These are phyloP conservation scores for Aulographum hederae DNA, from an alignment of 2,329 filamentous ascomycete species.

Conservation along the genomic window DNA sequence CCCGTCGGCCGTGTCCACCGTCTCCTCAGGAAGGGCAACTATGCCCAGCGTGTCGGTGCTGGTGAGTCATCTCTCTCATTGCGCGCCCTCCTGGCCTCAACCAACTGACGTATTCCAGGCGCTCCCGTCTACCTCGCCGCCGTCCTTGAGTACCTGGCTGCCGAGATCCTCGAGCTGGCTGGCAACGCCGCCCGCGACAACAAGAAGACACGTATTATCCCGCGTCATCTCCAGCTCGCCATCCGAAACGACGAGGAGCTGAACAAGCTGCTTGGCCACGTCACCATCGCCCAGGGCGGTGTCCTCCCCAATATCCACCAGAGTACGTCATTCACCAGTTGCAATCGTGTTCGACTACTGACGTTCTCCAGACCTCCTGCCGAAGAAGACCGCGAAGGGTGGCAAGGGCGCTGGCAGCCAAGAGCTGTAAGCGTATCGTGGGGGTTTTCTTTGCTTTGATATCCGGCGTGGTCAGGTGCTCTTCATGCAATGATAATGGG, in stretches of 20 bases:
- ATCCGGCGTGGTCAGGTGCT: slow-evolving; percentile 31
- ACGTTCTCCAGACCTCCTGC: slow-evolving; percentile 65
- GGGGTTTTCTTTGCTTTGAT: slow-evolving; percentile 22
- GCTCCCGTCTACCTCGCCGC: slow-evolving; percentile 94
- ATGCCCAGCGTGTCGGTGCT: slow-evolving; percentile 97
- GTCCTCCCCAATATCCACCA: slow-evolving; percentile 94
- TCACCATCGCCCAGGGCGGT: slow-evolving; percentile 95
- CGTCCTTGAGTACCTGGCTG: slow-evolving; percentile 94
- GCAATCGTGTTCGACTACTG: neutral
- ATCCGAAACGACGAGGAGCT: slow-evolving; percentile 99
- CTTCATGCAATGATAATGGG: slow-evolving; percentile 35
- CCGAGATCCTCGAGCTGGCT: slow-evolving; percentile 96
- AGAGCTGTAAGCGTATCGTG: slow-evolving; percentile 53
- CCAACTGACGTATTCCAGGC: slow-evolving; percentile 24
- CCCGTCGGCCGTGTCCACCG: slow-evolving; percentile 98
- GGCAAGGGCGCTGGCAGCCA: slow-evolving; percentile 78
- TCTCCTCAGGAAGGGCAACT: slow-evolving; percentile 98
- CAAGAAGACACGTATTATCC: slow-evolving; percentile 99
- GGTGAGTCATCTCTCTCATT: slow-evolving; percentile 30
- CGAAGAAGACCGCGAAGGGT: slow-evolving; percentile 96
- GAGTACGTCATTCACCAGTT: slow-evolving; percentile 53
- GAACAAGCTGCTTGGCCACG: slow-evolving; percentile 95
- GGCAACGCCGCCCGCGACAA: slow-evolving; percentile 98
- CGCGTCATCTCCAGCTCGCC: slow-evolving; percentile 94
- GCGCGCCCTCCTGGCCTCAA: slow-evolving; percentile 2